phyloP scores from a whole-genome alignment of 306 rosid species.

The Cucumis cinereus region DNA sequence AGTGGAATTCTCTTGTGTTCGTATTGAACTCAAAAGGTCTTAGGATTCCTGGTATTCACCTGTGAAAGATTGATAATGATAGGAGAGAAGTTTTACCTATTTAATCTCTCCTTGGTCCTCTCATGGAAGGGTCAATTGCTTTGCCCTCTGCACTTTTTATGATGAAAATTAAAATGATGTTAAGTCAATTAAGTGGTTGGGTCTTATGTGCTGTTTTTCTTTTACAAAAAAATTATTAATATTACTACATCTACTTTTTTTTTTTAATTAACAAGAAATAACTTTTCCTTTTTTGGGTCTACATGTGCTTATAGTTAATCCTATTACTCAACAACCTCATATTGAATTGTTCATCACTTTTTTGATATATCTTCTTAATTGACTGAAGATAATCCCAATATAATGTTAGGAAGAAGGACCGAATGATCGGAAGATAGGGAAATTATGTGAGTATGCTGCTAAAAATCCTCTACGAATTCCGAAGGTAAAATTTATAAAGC shows the following conservation, averaged over 20 bases:
- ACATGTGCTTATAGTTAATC: neutral
- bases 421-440: constrained; percentile 84
- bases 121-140: neutral
- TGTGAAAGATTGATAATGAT: neutral
- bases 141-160: neutral
- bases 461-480: constrained; percentile 95
- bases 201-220: neutral
- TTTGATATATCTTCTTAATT: neutral
- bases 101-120: neutral
- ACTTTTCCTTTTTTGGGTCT: neutral
- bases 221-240: neutral
- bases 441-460: constrained; percentile 77
- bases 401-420: constrained; percentile 72
- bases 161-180: neutral
- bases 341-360: neutral
- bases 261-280: neutral
- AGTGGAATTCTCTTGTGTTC: neutral
- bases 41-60: neutral
- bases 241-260: neutral
- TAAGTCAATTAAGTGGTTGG: neutral
- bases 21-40: neutral
- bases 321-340: neutral
- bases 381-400: constrained; percentile 8
- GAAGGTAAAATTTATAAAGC: constrained; percentile 30
- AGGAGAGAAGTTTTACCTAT: neutral